Conservation (phyloP, 2,329 filamentous ascomycete genomes). For the Karstenula rhodostoma region DNA sequence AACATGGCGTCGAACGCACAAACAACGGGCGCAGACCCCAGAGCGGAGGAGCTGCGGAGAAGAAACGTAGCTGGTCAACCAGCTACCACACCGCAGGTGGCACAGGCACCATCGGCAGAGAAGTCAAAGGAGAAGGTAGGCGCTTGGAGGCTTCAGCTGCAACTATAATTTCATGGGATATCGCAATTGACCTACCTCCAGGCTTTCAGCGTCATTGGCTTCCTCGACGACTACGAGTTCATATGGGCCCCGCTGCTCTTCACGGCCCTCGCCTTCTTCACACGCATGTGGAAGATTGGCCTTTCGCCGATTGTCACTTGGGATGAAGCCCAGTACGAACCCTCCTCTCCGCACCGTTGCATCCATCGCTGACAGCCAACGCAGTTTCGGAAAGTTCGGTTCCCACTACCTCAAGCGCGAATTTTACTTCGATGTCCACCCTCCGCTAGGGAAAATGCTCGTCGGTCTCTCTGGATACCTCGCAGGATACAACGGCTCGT, state of each 20-base stretch:
- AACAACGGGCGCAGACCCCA: constrained; percentile 52
- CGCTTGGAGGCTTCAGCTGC: constrained; percentile 8
- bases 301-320: constrained; percentile 76
- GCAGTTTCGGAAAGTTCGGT: constrained; percentile 93
- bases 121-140: constrained; percentile 59
- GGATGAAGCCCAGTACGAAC: constrained; percentile 76
- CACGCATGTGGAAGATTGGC: constrained; percentile 72
- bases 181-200: constrained; percentile 27
- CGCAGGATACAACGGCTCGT: constrained; percentile 97
- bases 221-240: constrained; percentile 69
- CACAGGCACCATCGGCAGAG: constrained; percentile 48
- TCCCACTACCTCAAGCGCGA: constrained; percentile 99
- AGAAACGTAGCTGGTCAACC: constrained; percentile 51
- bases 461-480: constrained; percentile 95
- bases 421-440: constrained; percentile 98
- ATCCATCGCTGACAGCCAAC: constrained; percentile 30
- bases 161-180: not conserved
- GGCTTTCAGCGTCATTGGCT: constrained; percentile 65
- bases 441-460: constrained; percentile 97
- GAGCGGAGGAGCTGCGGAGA: constrained; percentile 55
- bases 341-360: constrained; percentile 11
- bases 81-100: constrained; percentile 37
- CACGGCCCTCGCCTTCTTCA: constrained; percentile 70
- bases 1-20: constrained; percentile 43
- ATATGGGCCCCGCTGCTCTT: constrained; percentile 70